Evolutionary conservation across 805 yeast genomes (phyloP).

Genomic region (Tetrapisispora taiwanensis): DNA sequence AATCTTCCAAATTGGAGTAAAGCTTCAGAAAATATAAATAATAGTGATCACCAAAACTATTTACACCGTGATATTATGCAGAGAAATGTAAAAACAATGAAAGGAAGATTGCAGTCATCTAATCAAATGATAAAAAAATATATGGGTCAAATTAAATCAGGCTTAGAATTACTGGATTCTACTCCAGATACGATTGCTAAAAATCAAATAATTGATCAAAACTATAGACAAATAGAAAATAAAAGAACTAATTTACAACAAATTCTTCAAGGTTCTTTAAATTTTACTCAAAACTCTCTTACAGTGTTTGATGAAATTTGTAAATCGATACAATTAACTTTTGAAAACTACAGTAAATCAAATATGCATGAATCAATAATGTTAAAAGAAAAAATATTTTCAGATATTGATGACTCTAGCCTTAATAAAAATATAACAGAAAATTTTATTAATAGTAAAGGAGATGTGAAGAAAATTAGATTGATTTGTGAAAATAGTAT

Average conservation of each 20-base stretch:
- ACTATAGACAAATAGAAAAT: conserved; percentile 11
- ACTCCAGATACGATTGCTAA: conserved; percentile 4
- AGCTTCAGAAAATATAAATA: conserved; percentile 24
- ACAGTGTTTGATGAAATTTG: conserved; percentile 7
- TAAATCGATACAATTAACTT: conserved; percentile 5
- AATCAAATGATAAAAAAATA: conserved; percentile 10
- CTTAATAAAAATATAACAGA: background rate
- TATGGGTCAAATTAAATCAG: conserved; percentile 11
- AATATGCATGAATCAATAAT: background rate
- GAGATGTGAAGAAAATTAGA: background rate
- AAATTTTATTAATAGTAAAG: background rate
- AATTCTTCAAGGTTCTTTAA: conserved; percentile 6
- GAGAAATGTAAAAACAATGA: conserved; percentile 12
- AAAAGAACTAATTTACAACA: conserved; percentile 13
- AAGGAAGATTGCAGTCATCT: conserved; percentile 13
- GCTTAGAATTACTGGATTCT: conserved; percentile 8
- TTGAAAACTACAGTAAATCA: conserved; percentile 1
- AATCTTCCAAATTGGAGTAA: conserved; percentile 23
- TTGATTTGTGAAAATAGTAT: background rate
- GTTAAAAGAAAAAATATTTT: background rate
- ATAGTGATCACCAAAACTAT: conserved; percentile 26
- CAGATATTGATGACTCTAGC: background rate
- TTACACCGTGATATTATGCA: conserved; percentile 13
- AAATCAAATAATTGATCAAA: conserved; percentile 8
- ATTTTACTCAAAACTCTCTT: conserved; percentile 6